Conservation (phyloP, 345 rosid genomes). For the Hypericum androsaemum region DNA sequence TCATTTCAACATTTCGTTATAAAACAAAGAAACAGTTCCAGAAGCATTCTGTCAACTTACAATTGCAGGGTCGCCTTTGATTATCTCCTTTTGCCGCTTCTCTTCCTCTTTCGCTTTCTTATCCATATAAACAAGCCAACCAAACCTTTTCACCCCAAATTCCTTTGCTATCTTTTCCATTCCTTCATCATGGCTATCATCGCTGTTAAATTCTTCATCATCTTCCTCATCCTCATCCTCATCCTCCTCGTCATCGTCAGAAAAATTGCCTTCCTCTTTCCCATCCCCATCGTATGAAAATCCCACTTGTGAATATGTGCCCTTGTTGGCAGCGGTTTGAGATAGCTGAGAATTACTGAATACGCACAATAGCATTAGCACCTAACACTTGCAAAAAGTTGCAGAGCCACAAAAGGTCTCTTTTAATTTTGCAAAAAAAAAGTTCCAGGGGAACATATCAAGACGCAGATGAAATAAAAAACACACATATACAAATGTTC, state of each 20-base stretch:
- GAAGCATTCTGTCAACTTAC: conserved; percentile 43
- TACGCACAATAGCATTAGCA: conserved; percentile 1
- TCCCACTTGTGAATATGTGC: conserved; percentile 86
- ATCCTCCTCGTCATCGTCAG: conserved; percentile 60
- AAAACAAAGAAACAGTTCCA: conserved; percentile 7
- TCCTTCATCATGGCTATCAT: conserved; percentile 87
- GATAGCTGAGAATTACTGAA: conserved; percentile 42
- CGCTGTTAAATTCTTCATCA: conserved; percentile 84
- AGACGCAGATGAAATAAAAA: too few species aligned
- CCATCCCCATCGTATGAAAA: conserved; percentile 75
- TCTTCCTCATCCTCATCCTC: conserved; percentile 68
- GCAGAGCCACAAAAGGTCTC: too few species aligned
- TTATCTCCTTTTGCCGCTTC: conserved; percentile 83
- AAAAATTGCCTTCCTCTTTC: conserved; percentile 41
- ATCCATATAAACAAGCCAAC: conserved; percentile 98
- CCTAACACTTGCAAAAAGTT: too few species aligned
- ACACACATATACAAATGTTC: too few species aligned
- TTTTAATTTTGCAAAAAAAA: too few species aligned
- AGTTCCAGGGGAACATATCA: too few species aligned
- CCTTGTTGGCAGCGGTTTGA: conserved; percentile 59
- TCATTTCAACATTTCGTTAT: neutral
- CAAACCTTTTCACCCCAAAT: conserved; percentile 86
- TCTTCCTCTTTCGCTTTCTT: conserved; percentile 92
- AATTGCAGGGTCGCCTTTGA: conserved; percentile 94
- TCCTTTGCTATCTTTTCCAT: conserved; percentile 90